Conservation (phyloP, 352 stramenopile genomes). For the Phytophthora hybrid region DNA sequence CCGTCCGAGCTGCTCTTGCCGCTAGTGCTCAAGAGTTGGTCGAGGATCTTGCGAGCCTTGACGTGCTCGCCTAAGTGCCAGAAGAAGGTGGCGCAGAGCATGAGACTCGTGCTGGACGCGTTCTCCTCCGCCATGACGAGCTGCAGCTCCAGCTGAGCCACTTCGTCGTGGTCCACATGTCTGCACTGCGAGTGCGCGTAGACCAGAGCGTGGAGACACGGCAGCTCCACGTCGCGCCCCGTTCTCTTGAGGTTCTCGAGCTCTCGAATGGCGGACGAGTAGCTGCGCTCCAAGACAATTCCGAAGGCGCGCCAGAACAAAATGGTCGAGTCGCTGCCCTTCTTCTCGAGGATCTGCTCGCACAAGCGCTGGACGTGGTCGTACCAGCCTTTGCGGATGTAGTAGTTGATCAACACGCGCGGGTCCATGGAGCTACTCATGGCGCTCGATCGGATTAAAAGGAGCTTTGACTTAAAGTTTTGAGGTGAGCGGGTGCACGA, state of each 20-base stretch:
- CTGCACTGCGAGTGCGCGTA: conserved; percentile 83
- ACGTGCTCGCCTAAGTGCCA: conserved; percentile 74
- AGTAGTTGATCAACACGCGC: conserved; percentile 88
- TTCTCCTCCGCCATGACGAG: conserved; percentile 83
- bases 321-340: conserved; percentile 79
- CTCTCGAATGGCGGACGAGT: conserved; percentile 85
- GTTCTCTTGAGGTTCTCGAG: conserved; percentile 85
- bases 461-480: too few species aligned
- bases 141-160: conserved; percentile 81
- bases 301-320: conserved; percentile 90
- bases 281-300: conserved; percentile 80
- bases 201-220: conserved; percentile 82
- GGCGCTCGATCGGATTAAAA: too few species aligned
- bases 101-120: conserved; percentile 55
- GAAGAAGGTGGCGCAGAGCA: conserved; percentile 82
- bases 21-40: conserved; percentile 52
- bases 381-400: conserved; percentile 89
- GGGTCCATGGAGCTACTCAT: conserved; percentile 55
- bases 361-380: conserved; percentile 87
- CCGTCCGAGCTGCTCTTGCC: conserved; percentile 33
- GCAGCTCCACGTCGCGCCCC: conserved; percentile 75
- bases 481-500: conserved; percentile 14
- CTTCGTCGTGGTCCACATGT: conserved; percentile 81
- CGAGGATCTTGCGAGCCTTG: conserved; percentile 78
- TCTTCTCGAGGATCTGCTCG: conserved; percentile 81